phyloP scores from a whole-genome alignment of 1,284 basidiomycete genomes.

The Ustilago sp. region DNA sequence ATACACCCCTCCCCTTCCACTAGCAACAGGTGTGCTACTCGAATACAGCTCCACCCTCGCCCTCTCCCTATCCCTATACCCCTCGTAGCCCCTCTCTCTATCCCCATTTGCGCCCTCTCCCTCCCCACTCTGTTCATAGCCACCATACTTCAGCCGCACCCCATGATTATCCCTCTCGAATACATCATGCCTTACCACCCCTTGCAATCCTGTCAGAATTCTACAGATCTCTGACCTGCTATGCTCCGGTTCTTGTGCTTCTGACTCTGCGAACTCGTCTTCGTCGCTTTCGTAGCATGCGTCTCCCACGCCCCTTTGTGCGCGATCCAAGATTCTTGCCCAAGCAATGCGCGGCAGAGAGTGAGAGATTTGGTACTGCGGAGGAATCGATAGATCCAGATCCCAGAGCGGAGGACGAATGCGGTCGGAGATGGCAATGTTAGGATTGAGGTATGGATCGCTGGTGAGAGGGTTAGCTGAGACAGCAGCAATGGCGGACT shows the following conservation, averaged over 20 bases:
- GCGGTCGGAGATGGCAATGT: conserved; percentile 28
- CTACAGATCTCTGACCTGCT: conserved; percentile 49
- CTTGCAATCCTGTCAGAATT: conserved; percentile 48
- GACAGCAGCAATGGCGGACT: conserved; percentile 1
- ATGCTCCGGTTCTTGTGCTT: conserved; percentile 49
- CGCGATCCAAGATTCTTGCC: conserved; percentile 61
- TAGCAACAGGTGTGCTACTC: conserved; percentile 23
- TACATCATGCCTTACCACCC: conserved; percentile 38
- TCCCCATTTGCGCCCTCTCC: conserved; percentile 4
- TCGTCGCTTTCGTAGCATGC: conserved; percentile 64
- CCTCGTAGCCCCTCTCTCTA: not conserved
- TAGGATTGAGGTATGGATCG: conserved; percentile 40
- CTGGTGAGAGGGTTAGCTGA: conserved; percentile 33
- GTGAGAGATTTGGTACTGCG: conserved; percentile 21
- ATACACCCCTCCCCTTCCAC: conserved; percentile 1
- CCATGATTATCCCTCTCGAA: conserved; percentile 41
- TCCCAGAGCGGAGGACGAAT: conserved; percentile 51
- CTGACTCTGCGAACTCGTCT: conserved; percentile 54
- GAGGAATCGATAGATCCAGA: conserved; percentile 45
- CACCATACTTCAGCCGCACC: conserved; percentile 28
- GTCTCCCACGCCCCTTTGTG: conserved; percentile 61
- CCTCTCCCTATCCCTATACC: conserved; percentile 5
- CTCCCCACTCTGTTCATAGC: conserved; percentile 9
- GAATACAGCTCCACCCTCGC: conserved; percentile 20
- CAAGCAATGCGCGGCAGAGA: conserved; percentile 54